Evolutionary conservation across 2,329 filamentous ascomycete species (phyloP), one percentile per base, ranked within the genome.

Genomic region (Penicillium digitatum): DNA sequence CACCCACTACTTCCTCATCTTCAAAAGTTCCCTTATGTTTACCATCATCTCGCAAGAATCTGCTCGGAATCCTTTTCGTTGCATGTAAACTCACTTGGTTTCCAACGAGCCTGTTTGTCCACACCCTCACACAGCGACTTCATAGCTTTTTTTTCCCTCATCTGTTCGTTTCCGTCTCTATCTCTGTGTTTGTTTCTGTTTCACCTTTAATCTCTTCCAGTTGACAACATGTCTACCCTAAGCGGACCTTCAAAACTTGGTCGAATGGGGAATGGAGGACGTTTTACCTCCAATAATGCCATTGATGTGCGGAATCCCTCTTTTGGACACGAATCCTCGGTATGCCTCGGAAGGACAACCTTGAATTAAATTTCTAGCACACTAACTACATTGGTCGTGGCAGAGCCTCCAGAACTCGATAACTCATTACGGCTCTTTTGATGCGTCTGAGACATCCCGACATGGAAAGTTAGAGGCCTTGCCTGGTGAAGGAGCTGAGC

Each of bases 401-500:
- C 20, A 71, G 67, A 60, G 60, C 43, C 55, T 58, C 27, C 71
- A 70, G 48, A 65, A 68, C 52, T 55, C 54, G 24, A 62, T 55
- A 53, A 56, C 55, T 27, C 63, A 62, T 39, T 65, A 62, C 29
- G 63, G 64, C 46, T 58, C 66, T 31, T 64, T 71, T 4, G 68
- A 72, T 54, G 65, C 67, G 26, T 52, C 72, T n/a, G 63, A 69
- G 42, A 66, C 63, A 12, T 70, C 69, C 14, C 75, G 69, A 38
- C 60, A 72, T 49, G 71, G 68, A 35, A 71, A 71, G 44, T 56
- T 67, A 12, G 70, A 72, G 48, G 58, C 60, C 35, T 51, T 58
- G 10, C 42, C 58, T 31, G 56, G 48, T 38, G 64, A 66, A 39
- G 61, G 61, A 34, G 59, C 66, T 37, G 67, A 69, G n/a, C 46